phyloP scores from a whole-genome alignment of 148 eudicot genomes.

The Tetragonia tetragonoides region DNA sequence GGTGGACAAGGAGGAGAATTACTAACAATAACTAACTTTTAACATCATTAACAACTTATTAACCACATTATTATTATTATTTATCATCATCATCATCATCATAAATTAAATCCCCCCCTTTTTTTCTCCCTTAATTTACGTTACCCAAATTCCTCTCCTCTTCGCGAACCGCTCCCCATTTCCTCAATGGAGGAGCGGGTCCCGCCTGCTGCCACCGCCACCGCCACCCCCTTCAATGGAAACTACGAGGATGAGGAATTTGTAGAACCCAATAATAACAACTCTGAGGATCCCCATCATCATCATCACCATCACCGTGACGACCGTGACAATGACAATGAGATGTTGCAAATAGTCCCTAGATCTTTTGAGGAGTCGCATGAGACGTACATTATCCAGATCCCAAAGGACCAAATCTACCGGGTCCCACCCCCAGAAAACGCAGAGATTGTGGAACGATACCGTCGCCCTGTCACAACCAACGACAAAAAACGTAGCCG shows the following conservation, averaged over 20 bases:
- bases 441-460: slow-evolving; percentile 37
- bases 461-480: slow-evolving; percentile 20
- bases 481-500: background rate
- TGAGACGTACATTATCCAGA: slow-evolving; percentile 33
- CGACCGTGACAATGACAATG: background rate
- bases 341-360: slow-evolving; percentile 11
- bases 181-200: slow-evolving; percentile 48
- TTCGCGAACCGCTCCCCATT: slow-evolving; percentile 40
- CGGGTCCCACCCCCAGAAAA: slow-evolving; percentile 49
- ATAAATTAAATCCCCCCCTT: background rate
- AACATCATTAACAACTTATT: background rate
- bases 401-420: slow-evolving; percentile 40
- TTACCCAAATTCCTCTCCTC: background rate
- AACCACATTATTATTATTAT: background rate
- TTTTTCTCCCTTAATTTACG: slow-evolving; percentile 13
- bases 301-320: background rate
- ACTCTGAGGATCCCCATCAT: background rate
- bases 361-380: background rate
- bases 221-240: background rate
- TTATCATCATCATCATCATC: background rate
- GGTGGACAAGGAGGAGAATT: background rate
- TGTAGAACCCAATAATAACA: background rate
- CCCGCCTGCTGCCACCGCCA: slow-evolving; percentile 14
- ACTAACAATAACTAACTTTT: too few species aligned
- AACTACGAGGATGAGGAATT: background rate